Conservation (phyloP, 176 grass and related monocot species). For the Puya raimondii region DNA sequence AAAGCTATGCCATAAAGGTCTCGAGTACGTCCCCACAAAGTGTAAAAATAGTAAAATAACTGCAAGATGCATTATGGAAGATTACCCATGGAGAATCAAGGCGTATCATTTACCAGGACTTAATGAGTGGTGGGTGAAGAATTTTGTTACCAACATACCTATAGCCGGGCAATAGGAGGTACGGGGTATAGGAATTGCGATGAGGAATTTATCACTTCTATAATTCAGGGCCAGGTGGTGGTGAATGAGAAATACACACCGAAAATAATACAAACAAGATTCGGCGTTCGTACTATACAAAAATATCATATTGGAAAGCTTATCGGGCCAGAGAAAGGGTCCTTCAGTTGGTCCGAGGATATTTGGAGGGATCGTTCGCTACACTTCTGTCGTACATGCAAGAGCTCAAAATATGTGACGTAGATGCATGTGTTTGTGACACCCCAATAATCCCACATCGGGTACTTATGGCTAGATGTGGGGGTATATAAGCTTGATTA, state of each 20-base stretch:
- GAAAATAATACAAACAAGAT: too few relatives aligned
- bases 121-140: neutral
- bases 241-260: too few relatives aligned
- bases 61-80: neutral
- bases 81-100: neutral
- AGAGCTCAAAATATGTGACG: too few relatives aligned
- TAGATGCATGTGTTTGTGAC: too few relatives aligned
- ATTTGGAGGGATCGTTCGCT: too few relatives aligned
- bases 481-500: too few relatives aligned
- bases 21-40: neutral
- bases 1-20: neutral
- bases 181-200: neutral
- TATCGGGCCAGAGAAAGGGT: too few relatives aligned
- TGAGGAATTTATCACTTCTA: neutral
- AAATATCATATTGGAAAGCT: too few relatives aligned
- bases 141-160: neutral
- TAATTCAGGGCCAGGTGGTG: neutral
- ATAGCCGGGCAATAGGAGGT: neutral
- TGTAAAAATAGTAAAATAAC: neutral
- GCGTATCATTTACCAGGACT: neutral
- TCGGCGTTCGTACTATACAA: too few relatives aligned
- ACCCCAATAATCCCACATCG: too few relatives aligned
- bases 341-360: neutral
- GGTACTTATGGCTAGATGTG: too few relatives aligned
- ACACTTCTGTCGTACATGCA: too few relatives aligned